Percentiles rank a stretch among this genome's conserved stretches.
These are phyloP conservation scores for Setaria italica DNA, from an alignment of 202 grass and related monocot genomes.

Conservation along the genomic window DNA sequence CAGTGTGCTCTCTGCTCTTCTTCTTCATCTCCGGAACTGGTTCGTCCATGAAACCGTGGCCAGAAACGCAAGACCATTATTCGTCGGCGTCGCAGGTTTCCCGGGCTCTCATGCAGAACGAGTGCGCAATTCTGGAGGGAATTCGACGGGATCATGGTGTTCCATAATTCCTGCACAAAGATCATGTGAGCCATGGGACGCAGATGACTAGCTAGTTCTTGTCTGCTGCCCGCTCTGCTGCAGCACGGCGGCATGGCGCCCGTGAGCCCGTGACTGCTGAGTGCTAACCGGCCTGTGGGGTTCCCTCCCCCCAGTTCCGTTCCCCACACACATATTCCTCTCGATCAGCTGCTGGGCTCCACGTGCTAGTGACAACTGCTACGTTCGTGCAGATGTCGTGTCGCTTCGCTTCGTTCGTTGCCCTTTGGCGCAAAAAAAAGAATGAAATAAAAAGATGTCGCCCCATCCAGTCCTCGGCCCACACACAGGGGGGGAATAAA, in stretches of 20 bases:
- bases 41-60: not conserved
- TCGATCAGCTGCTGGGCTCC: not conserved
- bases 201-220: not conserved
- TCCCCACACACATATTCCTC: slow-evolving; percentile 29
- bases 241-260: slow-evolving; percentile 32
- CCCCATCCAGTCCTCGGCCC: not conserved
- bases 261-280: slow-evolving; percentile 28
- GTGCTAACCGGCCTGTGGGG: not conserved
- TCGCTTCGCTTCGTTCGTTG: not conserved
- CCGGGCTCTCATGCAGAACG: not conserved
- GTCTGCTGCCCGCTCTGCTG: not conserved
- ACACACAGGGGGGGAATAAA: slow-evolving; percentile 13
- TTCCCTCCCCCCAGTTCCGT: not conserved
- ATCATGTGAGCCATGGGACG: slow-evolving; percentile 16
- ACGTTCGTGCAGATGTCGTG: slow-evolving; percentile 29
- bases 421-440: not conserved
- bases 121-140: not conserved
- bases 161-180: not conserved
- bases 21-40: not conserved
- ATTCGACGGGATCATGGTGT: not conserved
- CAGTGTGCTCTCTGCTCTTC: too few species aligned
- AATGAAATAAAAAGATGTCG: not conserved
- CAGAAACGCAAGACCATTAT: not conserved
- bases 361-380: slow-evolving; percentile 9
- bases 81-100: too few species aligned